phyloP scores from a whole-genome alignment of 805 yeast genomes.

The Ogataea kodamae region DNA sequence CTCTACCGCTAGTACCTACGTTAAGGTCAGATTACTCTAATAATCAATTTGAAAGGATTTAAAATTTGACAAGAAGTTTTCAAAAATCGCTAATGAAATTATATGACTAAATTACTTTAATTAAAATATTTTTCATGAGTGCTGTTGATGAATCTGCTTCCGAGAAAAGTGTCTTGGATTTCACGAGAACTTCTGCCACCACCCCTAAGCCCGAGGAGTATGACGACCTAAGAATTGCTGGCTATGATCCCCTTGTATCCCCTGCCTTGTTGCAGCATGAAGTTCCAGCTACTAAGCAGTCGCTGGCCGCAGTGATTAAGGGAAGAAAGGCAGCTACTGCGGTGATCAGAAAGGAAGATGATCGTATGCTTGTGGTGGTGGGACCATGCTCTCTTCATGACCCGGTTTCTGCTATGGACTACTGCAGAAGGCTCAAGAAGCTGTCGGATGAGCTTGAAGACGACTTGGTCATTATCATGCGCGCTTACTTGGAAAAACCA shows the following conservation, averaged over 20 bases:
- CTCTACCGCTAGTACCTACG: too few relatives aligned
- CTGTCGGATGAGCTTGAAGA: constrained; percentile 66
- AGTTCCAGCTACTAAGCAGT: constrained; percentile 56
- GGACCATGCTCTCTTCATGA: constrained; percentile 99
- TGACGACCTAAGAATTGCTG: constrained; percentile 73
- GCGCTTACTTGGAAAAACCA: constrained; percentile 97
- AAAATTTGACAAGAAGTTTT: too few relatives aligned
- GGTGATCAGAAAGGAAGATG: constrained; percentile 72
- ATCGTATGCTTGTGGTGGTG: constrained; percentile 80
- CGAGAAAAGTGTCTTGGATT: constrained; percentile 8
- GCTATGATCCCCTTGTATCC: constrained; percentile 91
- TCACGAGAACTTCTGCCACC: constrained; percentile 14
- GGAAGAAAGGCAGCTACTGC: constrained; percentile 80
- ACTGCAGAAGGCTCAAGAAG: constrained; percentile 65
- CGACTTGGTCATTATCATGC: constrained; percentile 86
- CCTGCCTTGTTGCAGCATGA: constrained; percentile 90
- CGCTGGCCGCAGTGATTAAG: constrained; percentile 59
- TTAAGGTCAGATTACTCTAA: too few relatives aligned
- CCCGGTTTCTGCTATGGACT: constrained; percentile 82
- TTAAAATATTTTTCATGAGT: constrained; percentile 4
- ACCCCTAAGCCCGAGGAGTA: constrained; percentile 63
- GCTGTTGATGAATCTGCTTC: not conserved
- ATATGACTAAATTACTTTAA: constrained; percentile 4
- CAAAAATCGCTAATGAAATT: too few relatives aligned
- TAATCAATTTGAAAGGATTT: too few relatives aligned